These are phyloP conservation scores for Metschnikowia noctiluminum DNA, from an alignment of 805 yeast species.

Conservation along the genomic window DNA sequence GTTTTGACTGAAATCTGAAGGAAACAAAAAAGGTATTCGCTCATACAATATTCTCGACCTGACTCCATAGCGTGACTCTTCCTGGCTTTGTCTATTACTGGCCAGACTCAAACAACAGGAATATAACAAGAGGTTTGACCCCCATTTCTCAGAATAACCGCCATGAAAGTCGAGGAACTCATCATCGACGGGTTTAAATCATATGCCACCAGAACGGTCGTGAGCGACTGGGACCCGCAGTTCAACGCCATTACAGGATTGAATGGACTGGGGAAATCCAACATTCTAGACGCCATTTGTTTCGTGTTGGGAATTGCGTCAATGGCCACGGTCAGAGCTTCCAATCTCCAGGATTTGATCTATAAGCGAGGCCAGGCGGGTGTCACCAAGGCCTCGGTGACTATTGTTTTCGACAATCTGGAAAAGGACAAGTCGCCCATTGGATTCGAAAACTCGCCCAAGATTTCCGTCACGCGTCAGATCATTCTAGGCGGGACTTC, in stretches of 20 bases:
- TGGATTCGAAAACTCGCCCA: conserved; percentile 73
- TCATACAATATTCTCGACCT: no score
- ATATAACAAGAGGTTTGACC: not conserved
- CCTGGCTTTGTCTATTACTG: no score
- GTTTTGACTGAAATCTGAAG: no score
- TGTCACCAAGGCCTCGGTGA: conserved; percentile 93
- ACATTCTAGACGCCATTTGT: conserved; percentile 94
- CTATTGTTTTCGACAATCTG: conserved; percentile 87
- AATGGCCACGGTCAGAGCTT: conserved; percentile 93
- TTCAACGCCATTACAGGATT: conserved; percentile 97
- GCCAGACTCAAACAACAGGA: not conserved
- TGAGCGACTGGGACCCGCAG: conserved; percentile 92
- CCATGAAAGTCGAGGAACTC: conserved; percentile 91
- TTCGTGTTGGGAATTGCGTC: conserved; percentile 96
- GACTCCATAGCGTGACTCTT: no score
- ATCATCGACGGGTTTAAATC: conserved; percentile 97
- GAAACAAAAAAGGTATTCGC: no score
- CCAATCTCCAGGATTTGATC: conserved; percentile 87
- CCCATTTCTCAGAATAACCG: not conserved
- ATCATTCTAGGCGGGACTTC: conserved; percentile 87
- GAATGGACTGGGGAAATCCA: conserved; percentile 97
- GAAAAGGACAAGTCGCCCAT: conserved; percentile 79
- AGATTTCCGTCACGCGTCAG: conserved; percentile 89
- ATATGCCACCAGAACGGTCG: conserved; percentile 93
- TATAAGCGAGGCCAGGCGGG: conserved; percentile 98